Conservation (phyloP, 2,329 filamentous ascomycete genomes). For the Pyrenophora graminea region DNA sequence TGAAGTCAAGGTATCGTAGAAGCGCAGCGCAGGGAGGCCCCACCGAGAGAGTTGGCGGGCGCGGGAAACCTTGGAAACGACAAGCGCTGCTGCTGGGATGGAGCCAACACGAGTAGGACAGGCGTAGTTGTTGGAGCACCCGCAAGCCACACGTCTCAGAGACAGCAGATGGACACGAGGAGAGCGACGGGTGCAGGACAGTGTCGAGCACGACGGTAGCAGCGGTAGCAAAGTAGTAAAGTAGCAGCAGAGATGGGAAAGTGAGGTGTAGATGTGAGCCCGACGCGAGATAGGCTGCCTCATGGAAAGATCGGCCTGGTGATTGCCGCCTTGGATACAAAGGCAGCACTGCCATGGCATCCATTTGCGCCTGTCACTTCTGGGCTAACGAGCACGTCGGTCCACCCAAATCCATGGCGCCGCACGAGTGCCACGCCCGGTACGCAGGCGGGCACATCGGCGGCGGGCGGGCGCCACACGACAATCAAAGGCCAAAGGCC, state of each 20-base stretch:
- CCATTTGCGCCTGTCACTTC: constrained; percentile 6
- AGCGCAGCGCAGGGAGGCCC: constrained; percentile 9
- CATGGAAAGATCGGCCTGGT: constrained; percentile 3
- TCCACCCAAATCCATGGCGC: constrained; percentile 8
- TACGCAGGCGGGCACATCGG: neutral
- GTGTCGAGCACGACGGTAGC: neutral
- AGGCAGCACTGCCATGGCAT: neutral
- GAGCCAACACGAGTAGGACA: neutral
- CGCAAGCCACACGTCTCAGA: constrained; percentile 2
- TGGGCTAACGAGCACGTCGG: neutral
- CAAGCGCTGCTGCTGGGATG: constrained; percentile 1
- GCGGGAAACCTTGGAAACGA: constrained; percentile 3
- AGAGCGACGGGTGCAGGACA: neutral
- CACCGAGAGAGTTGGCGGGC: constrained; percentile 7
- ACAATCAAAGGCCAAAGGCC: neutral
- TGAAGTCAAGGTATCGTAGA: constrained; percentile 8
- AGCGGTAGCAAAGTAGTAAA: neutral
- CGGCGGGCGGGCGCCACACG: constrained; percentile 3
- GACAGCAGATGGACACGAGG: neutral
- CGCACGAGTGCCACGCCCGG: constrained; percentile 5
- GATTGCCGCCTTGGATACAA: neutral
- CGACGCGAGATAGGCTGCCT: constrained; percentile 4
- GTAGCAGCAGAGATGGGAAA: neutral
- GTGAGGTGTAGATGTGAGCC: neutral
- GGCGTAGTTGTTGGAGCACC: neutral